Conservation (phyloP, 441 rosid genomes). For the Geranium incanum region DNA sequence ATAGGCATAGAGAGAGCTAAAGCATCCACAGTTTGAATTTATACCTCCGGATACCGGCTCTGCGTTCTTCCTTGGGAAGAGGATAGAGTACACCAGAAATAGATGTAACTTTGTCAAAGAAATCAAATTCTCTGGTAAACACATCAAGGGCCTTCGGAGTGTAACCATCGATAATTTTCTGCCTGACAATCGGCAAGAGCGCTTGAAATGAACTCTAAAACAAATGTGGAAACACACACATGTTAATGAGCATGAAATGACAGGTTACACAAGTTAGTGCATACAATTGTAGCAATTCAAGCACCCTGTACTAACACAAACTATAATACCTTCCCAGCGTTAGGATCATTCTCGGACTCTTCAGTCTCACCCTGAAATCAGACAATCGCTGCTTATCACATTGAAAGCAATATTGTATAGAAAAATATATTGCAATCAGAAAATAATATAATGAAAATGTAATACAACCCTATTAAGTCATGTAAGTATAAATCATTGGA, state of each 20-base stretch:
- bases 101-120: conserved; percentile 90
- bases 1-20: neutral
- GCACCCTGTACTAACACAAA: neutral
- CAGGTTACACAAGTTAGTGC: neutral
- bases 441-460: conserved; percentile 6
- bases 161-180: conserved; percentile 82
- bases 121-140: conserved; percentile 82
- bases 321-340: conserved; percentile 49
- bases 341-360: conserved; percentile 63
- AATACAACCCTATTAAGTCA: neutral
- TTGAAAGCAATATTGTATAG: conserved; percentile 11
- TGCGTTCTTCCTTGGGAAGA: conserved; percentile 89
- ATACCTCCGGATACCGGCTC: conserved; percentile 91
- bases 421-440: conserved; percentile 16
- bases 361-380: conserved; percentile 74
- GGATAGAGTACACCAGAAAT: conserved; percentile 73
- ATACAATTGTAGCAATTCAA: conserved; percentile 5
- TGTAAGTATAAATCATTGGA: conserved; percentile 14
- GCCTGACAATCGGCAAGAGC: conserved; percentile 67
- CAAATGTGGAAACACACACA: conserved; percentile 14
- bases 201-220: conserved; percentile 76
- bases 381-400: conserved; percentile 19
- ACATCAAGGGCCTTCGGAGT: conserved; percentile 62
- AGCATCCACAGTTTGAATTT: conserved; percentile 11
- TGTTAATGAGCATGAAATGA: conserved; percentile 18